phyloP scores from a whole-genome alignment of 2,329 filamentous ascomycete species.

The Leptographium wingfieldii region DNA sequence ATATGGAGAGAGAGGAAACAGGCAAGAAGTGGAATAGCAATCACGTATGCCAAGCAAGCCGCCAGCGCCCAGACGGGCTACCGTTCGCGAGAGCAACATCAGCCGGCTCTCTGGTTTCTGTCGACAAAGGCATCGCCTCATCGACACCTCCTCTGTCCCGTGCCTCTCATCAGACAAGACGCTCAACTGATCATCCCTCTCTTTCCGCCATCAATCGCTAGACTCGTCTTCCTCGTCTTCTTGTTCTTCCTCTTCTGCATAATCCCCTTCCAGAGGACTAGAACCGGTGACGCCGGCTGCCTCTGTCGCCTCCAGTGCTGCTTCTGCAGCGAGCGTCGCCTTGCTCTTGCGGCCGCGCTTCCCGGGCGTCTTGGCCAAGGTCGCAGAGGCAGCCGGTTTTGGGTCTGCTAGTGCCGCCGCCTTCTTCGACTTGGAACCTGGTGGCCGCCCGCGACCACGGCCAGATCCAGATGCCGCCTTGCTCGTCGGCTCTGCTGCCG shows the following conservation, averaged over 20 bases:
- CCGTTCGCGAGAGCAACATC: too few species aligned
- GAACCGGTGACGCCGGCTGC: not conserved
- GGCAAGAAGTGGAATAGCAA: too few species aligned
- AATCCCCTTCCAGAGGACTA: not conserved
- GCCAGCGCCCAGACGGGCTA: too few species aligned
- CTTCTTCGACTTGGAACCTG: slow-evolving; percentile 11
- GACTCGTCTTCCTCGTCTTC: not conserved
- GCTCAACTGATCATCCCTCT: too few species aligned
- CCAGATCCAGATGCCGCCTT: slow-evolving; percentile 7
- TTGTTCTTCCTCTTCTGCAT: not conserved
- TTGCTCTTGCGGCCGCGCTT: slow-evolving; percentile 14
- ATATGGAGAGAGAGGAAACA: too few species aligned
- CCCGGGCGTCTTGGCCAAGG: slow-evolving; percentile 4
- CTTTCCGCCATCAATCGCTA: not conserved
- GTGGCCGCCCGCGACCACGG: slow-evolving; percentile 11
- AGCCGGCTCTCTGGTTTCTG: too few species aligned
- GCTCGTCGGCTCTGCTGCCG: not conserved
- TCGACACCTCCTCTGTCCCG: too few species aligned
- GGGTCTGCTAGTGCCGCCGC: not conserved
- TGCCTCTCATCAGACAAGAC: too few species aligned
- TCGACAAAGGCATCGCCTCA: too few species aligned
- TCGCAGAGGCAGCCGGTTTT: not conserved
- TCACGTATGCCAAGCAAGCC: too few species aligned
- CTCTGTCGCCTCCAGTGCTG: not conserved
- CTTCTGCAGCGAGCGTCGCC: slow-evolving; percentile 10